These are phyloP conservation scores for Raphanus sativus DNA, from an alignment of 345 rosid species.

Conservation along the genomic window DNA sequence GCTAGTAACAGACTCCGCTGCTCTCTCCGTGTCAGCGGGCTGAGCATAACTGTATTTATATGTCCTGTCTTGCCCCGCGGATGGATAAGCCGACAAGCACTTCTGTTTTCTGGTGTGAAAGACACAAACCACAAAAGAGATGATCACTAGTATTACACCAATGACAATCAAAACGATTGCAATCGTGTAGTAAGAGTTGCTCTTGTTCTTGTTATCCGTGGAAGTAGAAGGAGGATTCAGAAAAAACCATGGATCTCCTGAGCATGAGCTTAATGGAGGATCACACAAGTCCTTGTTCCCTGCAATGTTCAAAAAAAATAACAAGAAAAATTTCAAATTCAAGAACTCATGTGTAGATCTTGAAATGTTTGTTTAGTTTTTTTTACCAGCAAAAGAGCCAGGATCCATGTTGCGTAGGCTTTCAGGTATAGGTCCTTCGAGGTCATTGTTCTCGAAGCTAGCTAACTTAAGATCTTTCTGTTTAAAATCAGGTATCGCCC, in stretches of 20 bases:
- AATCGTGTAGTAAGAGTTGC: constrained; percentile 8
- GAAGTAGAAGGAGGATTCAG: background rate
- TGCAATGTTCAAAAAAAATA: background rate
- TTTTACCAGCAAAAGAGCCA: constrained; percentile 59
- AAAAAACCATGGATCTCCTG: background rate
- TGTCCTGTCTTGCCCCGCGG: constrained; percentile 26
- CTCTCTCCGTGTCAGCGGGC: constrained; percentile 9
- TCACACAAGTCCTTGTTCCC: constrained; percentile 46
- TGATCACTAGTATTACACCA: constrained; percentile 28
- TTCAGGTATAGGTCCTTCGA: constrained; percentile 70
- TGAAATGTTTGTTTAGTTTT: background rate
- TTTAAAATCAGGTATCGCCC: constrained; percentile 54
- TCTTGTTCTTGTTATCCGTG: background rate
- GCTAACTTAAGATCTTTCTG: constrained; percentile 41
- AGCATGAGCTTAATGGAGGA: constrained; percentile 52
- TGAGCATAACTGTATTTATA: constrained; percentile 24
- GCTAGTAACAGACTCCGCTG: constrained; percentile 16
- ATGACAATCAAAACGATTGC: constrained; percentile 34
- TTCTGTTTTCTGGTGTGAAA: constrained; percentile 23
- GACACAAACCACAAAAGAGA: constrained; percentile 28
- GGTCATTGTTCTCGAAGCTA: constrained; percentile 59
- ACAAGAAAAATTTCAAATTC: constrained; percentile 3
- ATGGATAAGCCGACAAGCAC: constrained; percentile 28
- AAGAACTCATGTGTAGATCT: constrained; percentile 16
- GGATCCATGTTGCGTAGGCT: constrained; percentile 46